These are phyloP conservation scores for Nothopassalora personata DNA, from an alignment of 2,329 filamentous ascomycete species.

Conservation along the genomic window DNA sequence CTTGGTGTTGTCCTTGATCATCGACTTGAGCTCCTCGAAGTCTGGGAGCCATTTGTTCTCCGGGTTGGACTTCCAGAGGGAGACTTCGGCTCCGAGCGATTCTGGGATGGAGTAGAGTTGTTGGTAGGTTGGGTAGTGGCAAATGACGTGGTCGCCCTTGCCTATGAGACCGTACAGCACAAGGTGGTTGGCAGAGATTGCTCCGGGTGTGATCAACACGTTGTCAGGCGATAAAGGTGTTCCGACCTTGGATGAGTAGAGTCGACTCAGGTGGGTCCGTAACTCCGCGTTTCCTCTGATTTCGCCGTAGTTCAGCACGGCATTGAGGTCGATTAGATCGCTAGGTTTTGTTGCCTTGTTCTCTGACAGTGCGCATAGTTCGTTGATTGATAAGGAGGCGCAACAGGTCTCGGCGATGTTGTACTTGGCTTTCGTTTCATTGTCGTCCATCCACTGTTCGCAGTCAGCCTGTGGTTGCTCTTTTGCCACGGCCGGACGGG, in stretches of 20 bases:
- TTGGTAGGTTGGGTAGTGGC: constrained; percentile 82
- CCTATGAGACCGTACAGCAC: constrained; percentile 66
- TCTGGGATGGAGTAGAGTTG: constrained; percentile 72
- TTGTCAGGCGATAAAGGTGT: constrained; percentile 52
- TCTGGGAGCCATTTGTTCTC: constrained; percentile 63
- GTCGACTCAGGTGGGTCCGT: constrained; percentile 57
- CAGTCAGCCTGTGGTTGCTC: background rate
- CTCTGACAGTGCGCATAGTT: constrained; percentile 57
- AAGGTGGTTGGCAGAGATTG: constrained; percentile 81
- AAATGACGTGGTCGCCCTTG: constrained; percentile 75
- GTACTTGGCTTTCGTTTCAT: constrained; percentile 50
- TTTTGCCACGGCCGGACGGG: background rate
- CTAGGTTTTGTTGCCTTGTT: constrained; percentile 43
- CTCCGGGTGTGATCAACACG: constrained; percentile 71
- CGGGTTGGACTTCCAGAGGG: constrained; percentile 65
- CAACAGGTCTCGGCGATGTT: constrained; percentile 79
- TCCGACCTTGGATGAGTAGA: constrained; percentile 56
- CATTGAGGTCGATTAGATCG: constrained; percentile 47
- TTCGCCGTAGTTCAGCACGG: constrained; percentile 64
- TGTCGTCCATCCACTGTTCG: constrained; percentile 53
- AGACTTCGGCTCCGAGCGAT: constrained; percentile 70
- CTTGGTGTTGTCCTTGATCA: constrained; percentile 67
- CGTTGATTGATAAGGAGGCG: constrained; percentile 65
- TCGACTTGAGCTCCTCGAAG: constrained; percentile 56
- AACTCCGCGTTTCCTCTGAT: constrained; percentile 64